Base-by-base conservation (phyloP, 1,139 yeast species). In the Kodamaea alishanica region DNA sequence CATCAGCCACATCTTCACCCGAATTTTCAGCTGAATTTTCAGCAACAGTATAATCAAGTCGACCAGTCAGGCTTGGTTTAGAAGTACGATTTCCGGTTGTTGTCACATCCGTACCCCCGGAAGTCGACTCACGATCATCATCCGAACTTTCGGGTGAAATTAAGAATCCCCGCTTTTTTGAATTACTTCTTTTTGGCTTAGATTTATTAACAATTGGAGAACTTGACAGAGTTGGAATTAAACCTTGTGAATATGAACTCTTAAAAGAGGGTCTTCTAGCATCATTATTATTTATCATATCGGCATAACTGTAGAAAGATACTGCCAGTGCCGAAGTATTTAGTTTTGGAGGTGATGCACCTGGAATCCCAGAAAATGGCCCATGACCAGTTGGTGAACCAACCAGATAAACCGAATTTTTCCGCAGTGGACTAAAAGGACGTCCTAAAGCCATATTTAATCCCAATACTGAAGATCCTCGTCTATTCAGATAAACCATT, bases 241-340 rank as follows among this genome's bases (percentile, higher is more conserved):
- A 33, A 2, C 65, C 63, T 35, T 61, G 67, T 24, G 65, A 56
- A 46, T 58, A 59, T 12, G 65, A 55, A 32, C 57, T 61, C 37
- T 60, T 62, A 49, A 64, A 62, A 12, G 81, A 70, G 20, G 87
- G 87, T 57, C 86, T 72, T 55, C 82, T 73, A 30, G 75, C 64
- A 56, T 70, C 85, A 55, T 83, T 89, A 52, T 74, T 79, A 48
- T 69, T 75, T 45, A 85, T 73, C 73, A 86, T 75, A 51, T 86
- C 95, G 4, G 92, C 95, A 57, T 83, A 86, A 4, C 90, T 81
- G 55, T 79, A 84, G 58, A 85, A 85, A 34, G 81, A 77, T 30
- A 84, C 66, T 1, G 80, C 67, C n/a, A 82, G 80, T 42, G 70
- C 61, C 9, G 71, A 61, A 35, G 60, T 51, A 29, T 56, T 51